These are phyloP conservation scores for Solanum pennellii DNA, from an alignment of 257 asterid genomes.

Conservation along the genomic window DNA sequence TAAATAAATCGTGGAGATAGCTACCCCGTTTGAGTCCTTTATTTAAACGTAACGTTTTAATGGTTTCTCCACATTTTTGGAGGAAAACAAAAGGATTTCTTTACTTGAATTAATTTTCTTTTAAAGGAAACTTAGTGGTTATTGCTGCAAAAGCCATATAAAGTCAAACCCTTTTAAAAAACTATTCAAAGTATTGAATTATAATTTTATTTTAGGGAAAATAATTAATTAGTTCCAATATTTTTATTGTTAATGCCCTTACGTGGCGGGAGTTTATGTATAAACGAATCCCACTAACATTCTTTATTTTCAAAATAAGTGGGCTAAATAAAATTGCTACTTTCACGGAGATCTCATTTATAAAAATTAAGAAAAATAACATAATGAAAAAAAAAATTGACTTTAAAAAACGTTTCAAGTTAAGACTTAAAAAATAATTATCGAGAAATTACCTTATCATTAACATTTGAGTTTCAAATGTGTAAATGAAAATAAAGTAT, in stretches of 20 bases:
- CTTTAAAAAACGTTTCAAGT: not conserved
- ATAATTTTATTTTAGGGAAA: not conserved
- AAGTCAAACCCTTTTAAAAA: not conserved
- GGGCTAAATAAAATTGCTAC: not conserved
- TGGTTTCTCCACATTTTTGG: not conserved
- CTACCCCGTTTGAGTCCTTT: too few species aligned
- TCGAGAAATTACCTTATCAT: not conserved
- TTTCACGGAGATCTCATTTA: not conserved
- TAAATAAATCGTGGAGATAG: not conserved
- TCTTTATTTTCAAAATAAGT: not conserved
- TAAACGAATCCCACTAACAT: not conserved
- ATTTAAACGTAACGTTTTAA: not conserved
- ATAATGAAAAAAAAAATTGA: not conserved
- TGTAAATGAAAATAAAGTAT: fast-evolving
- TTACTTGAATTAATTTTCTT: not conserved
- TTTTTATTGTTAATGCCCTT: not conserved
- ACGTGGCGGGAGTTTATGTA: not conserved
- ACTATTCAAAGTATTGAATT: not conserved
- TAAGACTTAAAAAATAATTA: not conserved
- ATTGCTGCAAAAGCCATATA: not conserved
- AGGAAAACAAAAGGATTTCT: not conserved
- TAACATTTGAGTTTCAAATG: not conserved
- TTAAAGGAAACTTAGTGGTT: not conserved
- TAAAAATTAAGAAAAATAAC: not conserved
- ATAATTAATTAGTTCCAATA: not conserved